phyloP scores from a whole-genome alignment of 257 asterid species.

The Solanum megistacrolobum region DNA sequence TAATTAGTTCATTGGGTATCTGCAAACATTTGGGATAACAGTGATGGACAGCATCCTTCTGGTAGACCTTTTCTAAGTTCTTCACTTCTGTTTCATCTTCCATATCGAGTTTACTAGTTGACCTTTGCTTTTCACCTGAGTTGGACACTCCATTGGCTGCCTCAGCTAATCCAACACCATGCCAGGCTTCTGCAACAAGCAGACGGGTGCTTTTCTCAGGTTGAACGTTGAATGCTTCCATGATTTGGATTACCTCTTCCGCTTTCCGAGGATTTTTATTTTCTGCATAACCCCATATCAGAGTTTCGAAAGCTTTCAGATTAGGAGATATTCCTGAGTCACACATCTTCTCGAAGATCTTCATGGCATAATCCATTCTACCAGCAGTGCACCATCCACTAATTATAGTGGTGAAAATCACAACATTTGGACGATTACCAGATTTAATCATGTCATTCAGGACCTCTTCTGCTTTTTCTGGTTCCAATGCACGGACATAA shows the following conservation, averaged over 20 bases:
- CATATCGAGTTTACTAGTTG: not conserved
- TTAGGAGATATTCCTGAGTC: slow-evolving; percentile 43
- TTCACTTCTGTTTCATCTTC: slow-evolving; percentile 15
- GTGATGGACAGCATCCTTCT: slow-evolving; percentile 19
- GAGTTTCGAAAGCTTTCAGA: slow-evolving; percentile 52
- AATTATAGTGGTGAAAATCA: slow-evolving; percentile 54
- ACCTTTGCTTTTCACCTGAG: slow-evolving; percentile 4
- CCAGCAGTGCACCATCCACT: slow-evolving; percentile 57
- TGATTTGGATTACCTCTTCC: slow-evolving; percentile 32
- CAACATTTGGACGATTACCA: slow-evolving; percentile 38
- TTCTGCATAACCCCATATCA: slow-evolving; percentile 49
- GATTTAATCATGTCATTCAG: slow-evolving; percentile 31
- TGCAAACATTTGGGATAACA: slow-evolving; percentile 28
- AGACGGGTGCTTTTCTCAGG: slow-evolving; percentile 39
- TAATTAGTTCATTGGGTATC: slow-evolving; percentile 38
- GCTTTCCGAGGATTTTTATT: slow-evolving; percentile 57
- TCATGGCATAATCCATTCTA: slow-evolving; percentile 38
- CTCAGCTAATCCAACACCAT: slow-evolving; percentile 22
- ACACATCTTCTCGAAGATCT: slow-evolving; percentile 40
- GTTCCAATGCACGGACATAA: slow-evolving; percentile 44
- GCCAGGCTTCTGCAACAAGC: slow-evolving; percentile 45
- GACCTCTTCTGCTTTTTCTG: slow-evolving; percentile 64
- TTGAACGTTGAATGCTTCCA: slow-evolving; percentile 31
- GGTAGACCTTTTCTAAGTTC: slow-evolving; percentile 35
- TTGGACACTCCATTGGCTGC: slow-evolving; percentile 28